Base-by-base conservation (phyloP, 1,284 basidiomycete genomes). In the Tylopilus orsonianus region DNA sequence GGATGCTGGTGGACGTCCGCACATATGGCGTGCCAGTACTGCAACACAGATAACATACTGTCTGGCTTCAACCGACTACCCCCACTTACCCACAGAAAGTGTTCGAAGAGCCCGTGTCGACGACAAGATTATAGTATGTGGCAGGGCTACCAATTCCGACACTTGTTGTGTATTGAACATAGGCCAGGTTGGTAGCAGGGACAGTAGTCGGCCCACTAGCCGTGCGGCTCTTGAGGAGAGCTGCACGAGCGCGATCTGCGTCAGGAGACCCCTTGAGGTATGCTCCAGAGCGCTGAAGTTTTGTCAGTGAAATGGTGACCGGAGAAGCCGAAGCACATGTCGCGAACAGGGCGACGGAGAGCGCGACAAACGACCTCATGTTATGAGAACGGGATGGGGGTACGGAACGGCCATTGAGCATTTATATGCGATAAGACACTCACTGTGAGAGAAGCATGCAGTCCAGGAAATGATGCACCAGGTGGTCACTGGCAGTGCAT, bases 71-170 rank as follows among this genome's bases (percentile, higher is more conserved):
- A 41, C 19, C 18, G 2, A 53, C 8, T 22, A 16, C 14, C 1
- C n/a, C 19, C 3, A 49, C 64, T 44, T 29, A 64, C 66, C 63
- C 69, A 29, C 62, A 59, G 39, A 59, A 68, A 1, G 58, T 68
- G 44, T 68, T 70, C 35, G 65, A 62, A 10, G 65, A 69, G 2
- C 66, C 67, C 2, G 68, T 68, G 37, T 68, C 67, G 1, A 67
- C 36, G 8, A 60, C 14, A 3, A 67, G 47, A 19, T 54, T 53
- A 40, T 64, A 64, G 38, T 55, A 49, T 9, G 53, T 59, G 2
- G 53, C 46, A 19, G 63, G 62, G 14, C 13, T 45, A 35, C 62
- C 64, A n/a, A 68, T 53, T 5, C 58, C 58, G 16, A 64, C 50
- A 8, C 46, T 53, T 2, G 51, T 47, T 3, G 53, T 53, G 33